Conservation (phyloP, 345 rosid genomes). For the Syzygium jambos region DNA sequence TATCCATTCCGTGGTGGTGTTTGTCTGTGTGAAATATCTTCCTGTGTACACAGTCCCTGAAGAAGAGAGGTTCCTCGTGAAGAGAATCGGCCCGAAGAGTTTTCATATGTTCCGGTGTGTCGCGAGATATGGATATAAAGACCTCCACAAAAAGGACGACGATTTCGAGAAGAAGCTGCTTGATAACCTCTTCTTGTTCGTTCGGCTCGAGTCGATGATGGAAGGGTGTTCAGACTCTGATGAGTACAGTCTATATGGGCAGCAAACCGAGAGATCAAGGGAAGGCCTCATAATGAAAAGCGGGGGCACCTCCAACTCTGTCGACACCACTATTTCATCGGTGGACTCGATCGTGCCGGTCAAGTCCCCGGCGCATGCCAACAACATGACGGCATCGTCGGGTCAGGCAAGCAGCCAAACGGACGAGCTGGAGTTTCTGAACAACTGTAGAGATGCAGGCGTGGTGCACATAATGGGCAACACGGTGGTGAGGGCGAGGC, state of each 20-base stretch:
- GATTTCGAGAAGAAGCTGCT: slow-evolving; percentile 19
- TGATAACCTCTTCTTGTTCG: slow-evolving; percentile 14
- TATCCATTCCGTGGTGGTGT: slow-evolving; percentile 28
- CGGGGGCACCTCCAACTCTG: neutral
- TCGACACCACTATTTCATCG: neutral
- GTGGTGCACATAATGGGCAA: slow-evolving; percentile 23
- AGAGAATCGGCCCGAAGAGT: slow-evolving; percentile 14
- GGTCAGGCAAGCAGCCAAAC: neutral
- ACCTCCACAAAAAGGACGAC: slow-evolving; percentile 23
- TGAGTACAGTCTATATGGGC: slow-evolving; percentile 4
- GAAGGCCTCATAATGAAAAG: neutral
- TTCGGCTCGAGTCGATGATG: slow-evolving; percentile 19
- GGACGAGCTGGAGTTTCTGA: slow-evolving; percentile 16
- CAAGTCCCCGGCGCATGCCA: neutral
- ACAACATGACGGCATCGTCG: neutral
- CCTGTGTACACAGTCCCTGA: slow-evolving; percentile 27
- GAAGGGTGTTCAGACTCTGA: slow-evolving; percentile 15
- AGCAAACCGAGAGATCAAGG: neutral
- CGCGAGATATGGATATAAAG: slow-evolving; percentile 29
- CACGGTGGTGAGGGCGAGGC: slow-evolving; percentile 10
- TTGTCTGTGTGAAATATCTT: slow-evolving; percentile 20
- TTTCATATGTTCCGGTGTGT: slow-evolving; percentile 26
- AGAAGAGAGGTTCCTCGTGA: slow-evolving; percentile 18
- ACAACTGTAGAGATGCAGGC: slow-evolving; percentile 7
- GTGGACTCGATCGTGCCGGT: neutral